Base-by-base conservation (phyloP, 2,329 filamentous ascomycete genomes). In the Aspergillus ruber region DNA sequence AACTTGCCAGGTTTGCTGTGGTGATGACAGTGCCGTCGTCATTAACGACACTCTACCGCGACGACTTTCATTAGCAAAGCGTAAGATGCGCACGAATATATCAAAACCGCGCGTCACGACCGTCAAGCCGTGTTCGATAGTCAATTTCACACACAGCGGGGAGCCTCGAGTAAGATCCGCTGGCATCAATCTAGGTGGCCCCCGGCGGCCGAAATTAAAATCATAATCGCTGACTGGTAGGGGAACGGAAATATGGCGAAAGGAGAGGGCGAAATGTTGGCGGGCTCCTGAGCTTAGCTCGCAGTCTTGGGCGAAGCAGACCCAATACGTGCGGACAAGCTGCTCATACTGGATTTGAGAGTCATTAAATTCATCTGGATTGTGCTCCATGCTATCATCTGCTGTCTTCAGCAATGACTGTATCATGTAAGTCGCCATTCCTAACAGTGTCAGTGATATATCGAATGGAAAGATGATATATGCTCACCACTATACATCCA, bases 361-460 rank as follows among this genome's bases (percentile, higher is more conserved):
- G 18, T 61, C 57, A 12, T 64, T 56, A 9, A 66, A 66, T 20
- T 66, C 63, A 3, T 66, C 59, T 3, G 64, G 62, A 18, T 56
- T 62, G 33, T 67, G 57, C 21, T 68, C 65, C 64, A 67, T 67
- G 23, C 60, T 65, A 17, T 68, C 65, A 35, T 68, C 65, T 10
- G 65, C 61, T 38, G 59, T 68, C 40, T 65, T 66, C 3, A 68
- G 48, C 13, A 68, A 56, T 1, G 63, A 66, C 44, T 68, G 65
- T 12, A 68, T 66, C 65, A 68, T 68, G 36, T 68, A 68, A 0
- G 65, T 68, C 5, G 65, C 65, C 65, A 68, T 68, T 13, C 65
- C 64, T 67, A 21, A 6, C 17, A 9, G 21, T 33, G 7, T 3
- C 15, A 35, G 25, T 58, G n/a, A 57, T 46, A 9, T 7, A 18